Percentiles rank a stretch among this genome's conserved stretches.
Evolutionary conservation across 108 stramenopile species (phyloP).

Genomic region (Nitzschia sp.): DNA sequence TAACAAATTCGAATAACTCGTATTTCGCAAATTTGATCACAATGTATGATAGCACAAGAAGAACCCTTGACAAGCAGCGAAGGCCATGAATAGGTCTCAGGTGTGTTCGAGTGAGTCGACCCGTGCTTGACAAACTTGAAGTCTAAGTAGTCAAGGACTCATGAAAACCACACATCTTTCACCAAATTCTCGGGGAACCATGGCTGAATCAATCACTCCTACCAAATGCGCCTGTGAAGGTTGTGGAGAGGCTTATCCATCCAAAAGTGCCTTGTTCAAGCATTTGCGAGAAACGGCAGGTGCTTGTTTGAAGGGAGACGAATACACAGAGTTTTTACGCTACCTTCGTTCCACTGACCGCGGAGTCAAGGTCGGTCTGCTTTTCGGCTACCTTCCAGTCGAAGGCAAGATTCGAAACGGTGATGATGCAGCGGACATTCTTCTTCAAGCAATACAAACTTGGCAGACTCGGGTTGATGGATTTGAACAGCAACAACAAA

Average conservation of each 20-base stretch:
- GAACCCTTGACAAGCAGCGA: no score
- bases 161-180: no score
- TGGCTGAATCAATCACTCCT: no score
- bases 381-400: constrained; percentile 72
- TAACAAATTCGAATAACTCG: no score
- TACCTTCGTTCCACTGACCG: constrained; percentile 41
- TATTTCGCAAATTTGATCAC: no score
- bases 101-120: no score
- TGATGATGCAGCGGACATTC: constrained; percentile 59
- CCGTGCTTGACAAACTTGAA: no score
- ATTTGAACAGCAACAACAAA: constrained; percentile 9
- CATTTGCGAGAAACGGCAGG: constrained; percentile 64
- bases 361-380: constrained; percentile 57
- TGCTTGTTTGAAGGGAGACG: constrained; percentile 58
- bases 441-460: constrained; percentile 50
- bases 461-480: constrained; percentile 36
- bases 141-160: no score
- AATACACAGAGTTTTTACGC: constrained; percentile 46
- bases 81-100: no score
- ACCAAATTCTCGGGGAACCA: no score
- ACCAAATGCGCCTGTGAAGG: constrained; percentile 38
- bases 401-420: constrained; percentile 27
- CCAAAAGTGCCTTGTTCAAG: constrained; percentile 64
- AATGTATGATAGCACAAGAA: no score
- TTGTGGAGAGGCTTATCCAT: constrained; percentile 53